phyloP scores from a whole-genome alignment of 2,329 filamentous ascomycete genomes.

The Massarina eburnea region DNA sequence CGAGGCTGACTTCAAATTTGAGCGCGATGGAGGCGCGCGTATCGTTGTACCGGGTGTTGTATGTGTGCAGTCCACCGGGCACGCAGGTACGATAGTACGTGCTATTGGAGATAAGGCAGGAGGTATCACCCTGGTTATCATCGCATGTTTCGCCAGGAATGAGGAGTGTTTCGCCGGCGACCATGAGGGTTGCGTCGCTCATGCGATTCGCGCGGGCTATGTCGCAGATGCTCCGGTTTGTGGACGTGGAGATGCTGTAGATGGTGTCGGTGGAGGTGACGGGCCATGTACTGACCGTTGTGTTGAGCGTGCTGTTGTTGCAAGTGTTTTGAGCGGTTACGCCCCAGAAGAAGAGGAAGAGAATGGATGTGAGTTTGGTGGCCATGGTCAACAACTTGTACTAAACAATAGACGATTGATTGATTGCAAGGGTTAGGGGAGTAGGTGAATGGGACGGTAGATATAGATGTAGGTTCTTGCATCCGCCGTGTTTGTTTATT shows the following conservation, averaged over 20 bases:
- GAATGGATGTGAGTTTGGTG: slow-evolving; percentile 5
- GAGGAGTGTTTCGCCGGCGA: neutral
- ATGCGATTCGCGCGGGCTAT: slow-evolving; percentile 6
- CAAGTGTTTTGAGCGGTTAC: neutral
- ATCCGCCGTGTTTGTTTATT: too few relatives aligned
- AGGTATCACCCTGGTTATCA: slow-evolving; percentile 2
- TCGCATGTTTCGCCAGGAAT: slow-evolving; percentile 1
- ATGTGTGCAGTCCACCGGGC: slow-evolving; percentile 3
- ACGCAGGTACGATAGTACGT: neutral
- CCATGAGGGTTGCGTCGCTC: neutral
- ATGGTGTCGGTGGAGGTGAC: neutral
- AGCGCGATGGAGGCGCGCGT: slow-evolving; percentile 1
- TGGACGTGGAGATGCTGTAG: neutral
- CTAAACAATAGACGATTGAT: too few relatives aligned
- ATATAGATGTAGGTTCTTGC: too few relatives aligned
- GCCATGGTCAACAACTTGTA: too few relatives aligned
- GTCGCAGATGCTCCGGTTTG: slow-evolving; percentile 6
- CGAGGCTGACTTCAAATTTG: neutral
- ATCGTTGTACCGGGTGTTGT: slow-evolving; percentile 5
- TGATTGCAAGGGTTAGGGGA: too few relatives aligned
- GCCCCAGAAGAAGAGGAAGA: too few relatives aligned
- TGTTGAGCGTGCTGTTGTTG: slow-evolving; percentile 3
- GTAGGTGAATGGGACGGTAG: too few relatives aligned
- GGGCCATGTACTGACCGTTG: neutral
- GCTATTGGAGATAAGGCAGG: neutral